Evolutionary conservation across 768 basidiomycete genomes (phyloP).

Genomic region (Suillus alpinus): DNA sequence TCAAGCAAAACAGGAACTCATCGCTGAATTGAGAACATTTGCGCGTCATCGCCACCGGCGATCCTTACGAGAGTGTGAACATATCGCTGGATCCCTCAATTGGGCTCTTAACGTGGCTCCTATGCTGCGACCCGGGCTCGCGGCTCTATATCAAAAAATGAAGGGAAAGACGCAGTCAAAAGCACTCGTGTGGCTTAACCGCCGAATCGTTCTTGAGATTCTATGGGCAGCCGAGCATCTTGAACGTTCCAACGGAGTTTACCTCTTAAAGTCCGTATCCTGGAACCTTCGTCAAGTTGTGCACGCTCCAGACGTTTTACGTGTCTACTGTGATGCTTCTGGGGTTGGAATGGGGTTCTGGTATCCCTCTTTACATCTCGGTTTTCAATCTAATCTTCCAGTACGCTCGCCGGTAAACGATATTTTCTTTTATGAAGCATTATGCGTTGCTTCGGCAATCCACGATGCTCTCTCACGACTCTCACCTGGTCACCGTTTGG

Average conservation of each 20-base stretch:
- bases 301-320: too few species aligned
- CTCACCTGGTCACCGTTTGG: not conserved
- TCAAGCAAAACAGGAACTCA: not conserved
- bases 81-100: slow-evolving; percentile 36
- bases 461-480: not conserved
- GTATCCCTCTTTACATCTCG: too few species aligned
- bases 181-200: not conserved
- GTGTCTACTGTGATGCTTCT: too few species aligned
- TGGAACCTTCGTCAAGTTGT: too few species aligned
- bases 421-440: slow-evolving; percentile 25
- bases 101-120: slow-evolving; percentile 41
- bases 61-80: slow-evolving; percentile 22
- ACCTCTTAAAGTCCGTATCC: not conserved
- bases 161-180: slow-evolving; percentile 17
- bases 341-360: too few species aligned
- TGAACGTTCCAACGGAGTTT: not conserved
- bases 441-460: slow-evolving; percentile 2
- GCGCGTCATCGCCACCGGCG: not conserved
- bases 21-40: not conserved
- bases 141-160: slow-evolving; percentile 33
- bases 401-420: slow-evolving; percentile 6
- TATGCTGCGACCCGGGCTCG: slow-evolving; percentile 29
- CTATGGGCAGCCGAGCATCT: not conserved
- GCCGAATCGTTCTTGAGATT: not conserved
- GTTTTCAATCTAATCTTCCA: not conserved